phyloP scores from a whole-genome alignment of 345 rosid genomes.

The Eucalyptus curtisii region DNA sequence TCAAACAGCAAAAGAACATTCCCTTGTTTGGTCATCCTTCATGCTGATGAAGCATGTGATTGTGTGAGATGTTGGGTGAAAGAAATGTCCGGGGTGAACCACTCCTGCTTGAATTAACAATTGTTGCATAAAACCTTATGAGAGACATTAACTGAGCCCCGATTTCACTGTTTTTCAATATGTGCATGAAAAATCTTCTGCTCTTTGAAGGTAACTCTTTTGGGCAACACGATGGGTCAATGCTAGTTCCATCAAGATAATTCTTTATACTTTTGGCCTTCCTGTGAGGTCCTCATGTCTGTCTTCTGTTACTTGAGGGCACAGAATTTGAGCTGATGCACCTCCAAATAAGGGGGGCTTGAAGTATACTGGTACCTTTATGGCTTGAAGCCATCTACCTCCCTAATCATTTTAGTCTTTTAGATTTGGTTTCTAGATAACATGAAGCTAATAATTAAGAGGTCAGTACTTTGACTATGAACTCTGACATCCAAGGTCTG shows the following conservation, averaged over 20 bases:
- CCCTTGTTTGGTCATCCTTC: background rate
- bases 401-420: background rate
- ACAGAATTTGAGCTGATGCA: background rate
- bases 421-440: background rate
- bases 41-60: background rate
- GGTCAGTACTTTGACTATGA: background rate
- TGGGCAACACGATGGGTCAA: background rate
- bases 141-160: background rate
- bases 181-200: background rate
- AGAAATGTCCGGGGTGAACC: background rate
- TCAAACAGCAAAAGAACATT: background rate
- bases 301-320: background rate
- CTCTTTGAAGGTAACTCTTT: background rate
- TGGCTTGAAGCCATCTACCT: background rate
- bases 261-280: background rate
- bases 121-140: background rate
- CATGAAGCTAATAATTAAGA: background rate
- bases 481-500: background rate
- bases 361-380: background rate
- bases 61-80: background rate
- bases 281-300: background rate
- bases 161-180: background rate
- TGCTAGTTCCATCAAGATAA: background rate
- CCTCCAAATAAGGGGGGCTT: background rate
- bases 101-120: background rate